phyloP scores from a whole-genome alignment of 177 flowering plant species.

The Telopea speciosissima region DNA sequence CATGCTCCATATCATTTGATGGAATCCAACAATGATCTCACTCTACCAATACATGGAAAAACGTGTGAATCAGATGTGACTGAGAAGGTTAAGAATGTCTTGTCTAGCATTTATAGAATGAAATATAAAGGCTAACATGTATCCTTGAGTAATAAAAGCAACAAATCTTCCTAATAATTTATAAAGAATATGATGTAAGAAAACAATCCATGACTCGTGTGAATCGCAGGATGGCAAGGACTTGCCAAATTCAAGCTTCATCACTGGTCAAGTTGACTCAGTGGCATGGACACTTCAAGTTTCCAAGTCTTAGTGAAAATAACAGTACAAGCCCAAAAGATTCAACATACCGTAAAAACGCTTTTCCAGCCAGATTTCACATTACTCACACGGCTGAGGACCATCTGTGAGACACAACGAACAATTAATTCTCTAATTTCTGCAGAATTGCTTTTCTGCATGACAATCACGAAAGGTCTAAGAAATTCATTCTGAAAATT shows the following conservation, averaged over 20 bases:
- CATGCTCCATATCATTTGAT: background rate
- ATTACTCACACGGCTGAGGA: conserved; percentile 91
- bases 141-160: background rate
- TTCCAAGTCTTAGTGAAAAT: background rate
- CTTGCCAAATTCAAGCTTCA: background rate
- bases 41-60: background rate
- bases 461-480: conserved; percentile 91
- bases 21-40: background rate
- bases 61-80: background rate
- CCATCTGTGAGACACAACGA: conserved; percentile 99
- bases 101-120: background rate
- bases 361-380: conserved; percentile 99
- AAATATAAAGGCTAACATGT: background rate
- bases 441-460: conserved; percentile 85
- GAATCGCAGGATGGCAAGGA: background rate
- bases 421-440: conserved; percentile 95
- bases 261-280: background rate
- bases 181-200: background rate
- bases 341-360: conserved; percentile 77
- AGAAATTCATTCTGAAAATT: conserved; percentile 98
- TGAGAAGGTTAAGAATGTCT: too few relatives aligned
- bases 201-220: background rate
- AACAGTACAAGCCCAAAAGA: background rate
- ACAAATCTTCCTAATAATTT: background rate
- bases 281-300: background rate